A percentile compares a stretch with the other conserved stretches of the same genome.
phyloP scores from a whole-genome alignment of 2,329 filamentous ascomycete genomes.

The Rhynchosporium graminicola region DNA sequence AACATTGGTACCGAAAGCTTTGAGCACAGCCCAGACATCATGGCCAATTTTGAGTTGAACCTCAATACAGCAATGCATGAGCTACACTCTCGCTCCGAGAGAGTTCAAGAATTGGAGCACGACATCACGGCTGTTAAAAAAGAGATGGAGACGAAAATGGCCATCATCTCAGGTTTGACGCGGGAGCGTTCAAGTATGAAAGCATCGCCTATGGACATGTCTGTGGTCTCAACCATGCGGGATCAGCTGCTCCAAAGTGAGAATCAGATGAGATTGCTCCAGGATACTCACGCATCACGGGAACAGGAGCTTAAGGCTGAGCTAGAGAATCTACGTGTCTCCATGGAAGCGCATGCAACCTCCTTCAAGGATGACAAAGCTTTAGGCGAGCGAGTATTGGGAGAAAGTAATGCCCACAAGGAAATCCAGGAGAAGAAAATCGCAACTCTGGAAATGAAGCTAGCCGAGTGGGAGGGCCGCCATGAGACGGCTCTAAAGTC shows the following conservation, averaged over 20 bases:
- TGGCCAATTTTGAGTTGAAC: constrained; percentile 92
- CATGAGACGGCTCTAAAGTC: constrained; percentile 70
- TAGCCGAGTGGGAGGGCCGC: constrained; percentile 73
- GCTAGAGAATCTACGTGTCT: constrained; percentile 63
- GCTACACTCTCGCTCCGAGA: constrained; percentile 80
- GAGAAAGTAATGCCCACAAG: constrained; percentile 31
- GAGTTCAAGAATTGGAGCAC: constrained; percentile 85
- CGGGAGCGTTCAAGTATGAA: constrained; percentile 91
- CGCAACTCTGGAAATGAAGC: constrained; percentile 66
- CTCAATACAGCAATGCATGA: constrained; percentile 92
- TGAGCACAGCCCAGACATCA: constrained; percentile 75
- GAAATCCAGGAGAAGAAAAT: constrained; percentile 47
- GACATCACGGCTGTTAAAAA: constrained; percentile 83
- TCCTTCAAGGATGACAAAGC: constrained; percentile 25
- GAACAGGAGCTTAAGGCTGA: constrained; percentile 76
- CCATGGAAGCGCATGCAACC: constrained; percentile 28
- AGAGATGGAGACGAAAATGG: constrained; percentile 96
- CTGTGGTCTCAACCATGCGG: constrained; percentile 81
- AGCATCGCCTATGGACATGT: constrained; percentile 83
- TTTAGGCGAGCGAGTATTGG: constrained; percentile 26
- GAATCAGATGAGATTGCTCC: constrained; percentile 72
- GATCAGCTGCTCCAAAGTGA: constrained; percentile 89
- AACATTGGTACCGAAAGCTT: constrained; percentile 88
- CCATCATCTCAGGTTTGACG: constrained; percentile 90
- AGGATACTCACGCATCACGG: constrained; percentile 68